These are phyloP conservation scores for Mycena polygramma DNA, from an alignment of 768 basidiomycete genomes.

Conservation along the genomic window DNA sequence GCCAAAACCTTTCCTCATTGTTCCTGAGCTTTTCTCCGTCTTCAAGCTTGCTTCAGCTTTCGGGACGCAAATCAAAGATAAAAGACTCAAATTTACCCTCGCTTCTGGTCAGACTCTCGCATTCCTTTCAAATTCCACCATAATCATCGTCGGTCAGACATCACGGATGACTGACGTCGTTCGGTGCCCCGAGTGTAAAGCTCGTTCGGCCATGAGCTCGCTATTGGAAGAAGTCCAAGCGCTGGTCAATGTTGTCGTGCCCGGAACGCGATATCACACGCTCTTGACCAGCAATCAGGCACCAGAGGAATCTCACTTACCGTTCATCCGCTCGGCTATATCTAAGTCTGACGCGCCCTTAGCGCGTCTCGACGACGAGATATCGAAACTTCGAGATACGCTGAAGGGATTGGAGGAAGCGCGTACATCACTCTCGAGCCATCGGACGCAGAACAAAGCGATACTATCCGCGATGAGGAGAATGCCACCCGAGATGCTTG, in stretches of 20 bases:
- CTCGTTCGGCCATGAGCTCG: background rate
- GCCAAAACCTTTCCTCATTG: too few relatives aligned
- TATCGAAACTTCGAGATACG: background rate
- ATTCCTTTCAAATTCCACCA: too few relatives aligned
- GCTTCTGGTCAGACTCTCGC: too few relatives aligned
- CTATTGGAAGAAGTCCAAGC: background rate
- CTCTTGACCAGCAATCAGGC: slow-evolving; percentile 3
- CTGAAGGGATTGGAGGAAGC: background rate
- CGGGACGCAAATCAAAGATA: too few relatives aligned
- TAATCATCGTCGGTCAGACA: too few relatives aligned
- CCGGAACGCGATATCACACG: background rate
- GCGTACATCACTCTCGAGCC: background rate
- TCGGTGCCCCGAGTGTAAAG: too few relatives aligned
- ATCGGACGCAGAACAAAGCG: background rate
- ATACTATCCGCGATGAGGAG: slow-evolving; percentile 16
- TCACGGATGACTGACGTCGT: too few relatives aligned
- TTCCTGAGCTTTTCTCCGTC: too few relatives aligned
- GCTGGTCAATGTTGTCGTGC: background rate
- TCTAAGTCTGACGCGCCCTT: background rate
- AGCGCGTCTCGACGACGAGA: slow-evolving; percentile 1
- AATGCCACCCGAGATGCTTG: slow-evolving; percentile 22
- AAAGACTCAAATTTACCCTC: too few relatives aligned
- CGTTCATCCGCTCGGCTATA: background rate
- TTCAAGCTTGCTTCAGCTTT: too few relatives aligned
- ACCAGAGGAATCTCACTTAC: background rate